Evolutionary conservation across 768 basidiomycete species (phyloP), one percentile per base, ranked within the genome.

Genomic region (Tulasnella sp.): DNA sequence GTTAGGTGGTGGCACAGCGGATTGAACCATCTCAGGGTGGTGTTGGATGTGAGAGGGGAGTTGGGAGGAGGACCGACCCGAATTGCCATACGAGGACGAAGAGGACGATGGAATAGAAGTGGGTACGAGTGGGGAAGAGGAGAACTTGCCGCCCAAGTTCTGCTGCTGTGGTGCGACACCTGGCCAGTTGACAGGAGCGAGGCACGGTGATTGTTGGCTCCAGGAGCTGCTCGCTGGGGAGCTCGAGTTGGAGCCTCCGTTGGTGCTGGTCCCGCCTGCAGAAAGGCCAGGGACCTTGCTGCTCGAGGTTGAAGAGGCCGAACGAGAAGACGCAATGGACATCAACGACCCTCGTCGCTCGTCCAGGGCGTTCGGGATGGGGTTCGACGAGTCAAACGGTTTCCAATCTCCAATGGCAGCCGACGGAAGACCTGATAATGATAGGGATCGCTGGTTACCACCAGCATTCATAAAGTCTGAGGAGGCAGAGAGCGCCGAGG

Each of bases 21-120:
- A 73, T 48, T 44, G 78, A 39, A 79, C 78, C 40, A 79, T 42
- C 27, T 79, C 73, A 9, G 78, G 78, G 56, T 79, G 78, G 24
- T 74, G 42, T 38, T 72, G 71, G 40, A 79, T 68, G 34, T 72
- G 78, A 16, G 78, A 40, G 16, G 78, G 71, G 40, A 74, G 73
- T 34, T 44, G 73, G 18, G 78, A 46, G 18, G 31, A 34, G 3
- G 78, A 46, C 19, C 44, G 56, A 31, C 52, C 52, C 52, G 52
- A 24, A n/a, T 52, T 52, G n/a, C 75, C 36, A 36, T 58, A 76
- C 36, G 75, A 62, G 39, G 48, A 38, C 5, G 75, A n/a, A n/a
- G n/a, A 76, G 14, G 46, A 46, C 8, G 75, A 76, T 19, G 46
- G 44, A 19, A 76, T n/a, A 21, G 75, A 40, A 12, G n/a, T 6